Conservation (phyloP, 2,329 filamentous ascomycete genomes). For the Aspergillus intermedius region DNA sequence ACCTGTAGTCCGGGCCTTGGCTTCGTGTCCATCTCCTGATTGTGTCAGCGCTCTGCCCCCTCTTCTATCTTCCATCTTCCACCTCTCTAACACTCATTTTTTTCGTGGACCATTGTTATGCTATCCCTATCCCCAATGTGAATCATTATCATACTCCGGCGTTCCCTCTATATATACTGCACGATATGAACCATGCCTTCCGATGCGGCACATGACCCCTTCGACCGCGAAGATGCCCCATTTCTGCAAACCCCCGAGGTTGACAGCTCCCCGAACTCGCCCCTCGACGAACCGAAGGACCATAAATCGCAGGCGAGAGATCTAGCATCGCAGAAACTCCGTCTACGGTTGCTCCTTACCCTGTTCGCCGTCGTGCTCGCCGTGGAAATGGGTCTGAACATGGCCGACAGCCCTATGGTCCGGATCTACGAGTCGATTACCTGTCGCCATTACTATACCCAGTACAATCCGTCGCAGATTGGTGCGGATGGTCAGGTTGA, state of each 20-base stretch:
- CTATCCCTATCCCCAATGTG: background rate
- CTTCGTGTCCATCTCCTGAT: background rate
- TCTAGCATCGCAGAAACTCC: conserved; percentile 17
- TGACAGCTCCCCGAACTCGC: background rate
- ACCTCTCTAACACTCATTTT: background rate
- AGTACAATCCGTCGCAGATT: conserved; percentile 40
- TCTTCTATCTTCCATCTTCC: too few species aligned
- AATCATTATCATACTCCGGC: background rate
- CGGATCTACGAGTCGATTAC: conserved; percentile 46
- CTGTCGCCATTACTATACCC: conserved; percentile 40
- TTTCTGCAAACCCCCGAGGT: conserved; percentile 19
- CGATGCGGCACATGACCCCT: conserved; percentile 15
- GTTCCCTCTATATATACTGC: background rate
- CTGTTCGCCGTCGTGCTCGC: conserved; percentile 38
- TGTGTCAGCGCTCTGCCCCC: background rate
- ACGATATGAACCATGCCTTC: conserved; percentile 14
- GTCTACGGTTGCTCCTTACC: conserved; percentile 33
- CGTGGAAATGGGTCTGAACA: conserved; percentile 41
- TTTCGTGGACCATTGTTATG: background rate
- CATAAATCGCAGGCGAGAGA: background rate
- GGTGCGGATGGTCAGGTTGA: conserved; percentile 35
- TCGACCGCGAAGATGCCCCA: conserved; percentile 26
- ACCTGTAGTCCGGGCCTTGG: background rate
- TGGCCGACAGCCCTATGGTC: conserved; percentile 40
- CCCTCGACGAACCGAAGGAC: conserved; percentile 3